phyloP scores from a whole-genome alignment of 1,284 basidiomycete species.

The Ustilago curta region DNA sequence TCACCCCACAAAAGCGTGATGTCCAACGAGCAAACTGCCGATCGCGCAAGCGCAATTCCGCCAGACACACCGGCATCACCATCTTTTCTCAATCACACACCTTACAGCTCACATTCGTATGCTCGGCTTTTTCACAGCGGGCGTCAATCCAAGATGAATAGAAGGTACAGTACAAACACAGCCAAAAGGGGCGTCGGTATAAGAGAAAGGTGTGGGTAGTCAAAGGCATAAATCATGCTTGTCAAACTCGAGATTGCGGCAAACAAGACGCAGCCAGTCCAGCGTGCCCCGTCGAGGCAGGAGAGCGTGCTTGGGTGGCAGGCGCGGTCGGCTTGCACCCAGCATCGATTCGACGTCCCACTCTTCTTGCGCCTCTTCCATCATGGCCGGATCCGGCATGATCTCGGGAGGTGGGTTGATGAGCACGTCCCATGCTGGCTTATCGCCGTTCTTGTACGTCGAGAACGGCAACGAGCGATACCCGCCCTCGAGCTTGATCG shows the following conservation, averaged over 20 bases:
- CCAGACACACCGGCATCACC: neutral
- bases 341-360: slow-evolving; percentile 47
- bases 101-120: neutral
- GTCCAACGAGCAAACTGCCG: neutral
- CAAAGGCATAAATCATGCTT: slow-evolving; percentile 31
- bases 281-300: slow-evolving; percentile 29
- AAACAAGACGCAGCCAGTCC: slow-evolving; percentile 37
- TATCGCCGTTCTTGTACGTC: slow-evolving; percentile 15
- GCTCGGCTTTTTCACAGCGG: neutral
- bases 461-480: slow-evolving; percentile 38
- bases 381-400: slow-evolving; percentile 9
- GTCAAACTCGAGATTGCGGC: slow-evolving; percentile 39
- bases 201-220: neutral
- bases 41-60: slow-evolving; percentile 1
- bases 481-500: slow-evolving; percentile 35
- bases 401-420: slow-evolving; percentile 27
- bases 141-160: slow-evolving; percentile 2
- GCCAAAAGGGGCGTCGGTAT: neutral
- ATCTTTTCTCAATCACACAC: neutral
- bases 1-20: slow-evolving; percentile 6
- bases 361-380: slow-evolving; percentile 30
- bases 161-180: slow-evolving; percentile 12
- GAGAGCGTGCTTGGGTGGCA: slow-evolving; percentile 28
- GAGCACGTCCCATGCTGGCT: slow-evolving; percentile 38
- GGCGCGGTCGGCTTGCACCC: slow-evolving; percentile 24